Percentiles rank a stretch among this genome's conserved stretches.
These are phyloP conservation scores for Hericium rajendrae DNA, from an alignment of 768 basidiomycete genomes.

Conservation along the genomic window DNA sequence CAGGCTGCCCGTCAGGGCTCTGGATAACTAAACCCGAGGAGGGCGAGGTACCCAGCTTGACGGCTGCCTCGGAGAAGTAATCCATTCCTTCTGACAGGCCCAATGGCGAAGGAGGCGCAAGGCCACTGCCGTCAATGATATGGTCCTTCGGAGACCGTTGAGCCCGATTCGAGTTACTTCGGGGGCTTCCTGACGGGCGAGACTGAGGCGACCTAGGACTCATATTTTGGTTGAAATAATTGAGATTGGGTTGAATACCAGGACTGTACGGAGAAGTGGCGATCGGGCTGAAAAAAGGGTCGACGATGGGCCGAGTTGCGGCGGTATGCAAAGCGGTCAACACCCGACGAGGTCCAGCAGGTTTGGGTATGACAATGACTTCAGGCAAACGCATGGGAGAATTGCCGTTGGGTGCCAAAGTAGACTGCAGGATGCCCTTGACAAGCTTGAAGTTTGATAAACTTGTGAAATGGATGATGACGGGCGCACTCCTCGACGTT, in stretches of 20 bases:
- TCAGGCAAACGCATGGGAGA: conserved; percentile 57
- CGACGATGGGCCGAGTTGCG: conserved; percentile 74
- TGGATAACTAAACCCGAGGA: conserved; percentile 86
- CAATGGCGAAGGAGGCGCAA: conserved; percentile 60
- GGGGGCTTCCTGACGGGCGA: conserved; percentile 37
- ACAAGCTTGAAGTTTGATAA: conserved; percentile 81
- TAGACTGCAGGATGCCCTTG: conserved; percentile 74
- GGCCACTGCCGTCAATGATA: conserved; percentile 25
- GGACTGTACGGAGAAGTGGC: conserved; percentile 85
- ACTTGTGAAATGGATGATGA: conserved; percentile 88
- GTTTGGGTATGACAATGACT: conserved; percentile 95
- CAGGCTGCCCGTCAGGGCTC: conserved; percentile 85
- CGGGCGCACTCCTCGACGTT: conserved; percentile 28
- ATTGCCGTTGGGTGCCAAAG: conserved; percentile 38
- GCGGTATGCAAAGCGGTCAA: conserved; percentile 90
- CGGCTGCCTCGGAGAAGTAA: conserved; percentile 61
- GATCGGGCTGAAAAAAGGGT: conserved; percentile 90
- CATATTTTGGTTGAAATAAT: conserved; percentile 27
- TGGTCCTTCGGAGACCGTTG: conserved; percentile 41
- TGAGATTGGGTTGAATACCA: conserved; percentile 38
- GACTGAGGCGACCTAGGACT: conserved; percentile 34
- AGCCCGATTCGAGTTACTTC: conserved; percentile 56
- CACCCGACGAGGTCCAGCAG: conserved; percentile 89
- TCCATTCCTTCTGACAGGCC: conserved; percentile 65
- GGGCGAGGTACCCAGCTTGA: conserved; percentile 63